Evolutionary conservation across 805 yeast genomes (phyloP).

Genomic region (Yarrowia keelungensis): DNA sequence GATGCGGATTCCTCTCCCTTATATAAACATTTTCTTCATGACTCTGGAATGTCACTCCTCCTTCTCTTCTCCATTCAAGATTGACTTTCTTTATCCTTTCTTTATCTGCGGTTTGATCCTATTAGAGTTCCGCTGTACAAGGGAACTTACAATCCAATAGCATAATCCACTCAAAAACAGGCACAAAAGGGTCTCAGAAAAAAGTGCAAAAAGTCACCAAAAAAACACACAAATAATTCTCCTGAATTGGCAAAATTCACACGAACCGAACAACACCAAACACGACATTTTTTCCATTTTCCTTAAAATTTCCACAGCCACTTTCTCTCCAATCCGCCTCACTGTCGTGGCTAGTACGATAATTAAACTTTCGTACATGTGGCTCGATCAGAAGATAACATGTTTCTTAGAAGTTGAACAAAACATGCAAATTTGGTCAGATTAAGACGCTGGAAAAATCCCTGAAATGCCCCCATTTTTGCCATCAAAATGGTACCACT

Average conservation of each 20-base stretch:
- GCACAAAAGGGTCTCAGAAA: no score
- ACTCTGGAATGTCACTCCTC: no score
- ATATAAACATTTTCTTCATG: no score
- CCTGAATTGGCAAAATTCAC: conserved; percentile 4
- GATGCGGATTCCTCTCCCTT: no score
- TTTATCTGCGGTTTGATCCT: neutral
- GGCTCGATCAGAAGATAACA: neutral
- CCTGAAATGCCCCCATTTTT: neutral
- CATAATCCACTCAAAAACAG: neutral
- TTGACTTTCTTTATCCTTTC: no score
- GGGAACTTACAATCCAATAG: conserved; percentile 1
- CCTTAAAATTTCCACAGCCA: no score
- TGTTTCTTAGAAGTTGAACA: no score
- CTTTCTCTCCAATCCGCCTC: no score
- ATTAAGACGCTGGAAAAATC: neutral
- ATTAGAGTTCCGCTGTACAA: neutral
- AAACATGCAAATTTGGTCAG: neutral
- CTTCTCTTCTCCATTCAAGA: no score
- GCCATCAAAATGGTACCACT: neutral
- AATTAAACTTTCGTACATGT: neutral
- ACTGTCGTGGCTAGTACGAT: neutral
- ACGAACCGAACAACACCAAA: neutral
- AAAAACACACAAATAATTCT: neutral
- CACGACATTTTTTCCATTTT: neutral
- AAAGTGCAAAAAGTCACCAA: neutral